Evolutionary conservation across 2,329 filamentous ascomycete genomes (phyloP), one percentile per base, ranked within the genome.

Genomic region (Colletotrichum endophyticum): DNA sequence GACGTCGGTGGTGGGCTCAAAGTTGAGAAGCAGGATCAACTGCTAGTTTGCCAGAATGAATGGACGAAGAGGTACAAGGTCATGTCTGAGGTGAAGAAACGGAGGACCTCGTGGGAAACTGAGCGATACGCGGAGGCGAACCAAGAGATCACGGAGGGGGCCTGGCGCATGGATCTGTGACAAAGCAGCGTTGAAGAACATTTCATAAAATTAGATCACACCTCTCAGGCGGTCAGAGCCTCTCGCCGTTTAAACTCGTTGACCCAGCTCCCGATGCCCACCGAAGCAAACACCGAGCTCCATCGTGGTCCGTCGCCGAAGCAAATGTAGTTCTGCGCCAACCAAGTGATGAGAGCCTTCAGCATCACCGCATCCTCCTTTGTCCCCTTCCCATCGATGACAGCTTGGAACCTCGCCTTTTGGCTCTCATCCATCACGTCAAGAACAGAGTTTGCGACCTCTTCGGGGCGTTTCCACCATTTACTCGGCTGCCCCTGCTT

Each of bases 221-320:
- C 8, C 6, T 13, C 15, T 59, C 28, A 28, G 12, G 9, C 30
- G 4, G 4, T 16, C 13, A 19, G 5, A 13, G 8, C 53, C n/a
- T 69, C 66, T 5, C 32, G 49, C 6, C n/a, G 25, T 4, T 63
- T 70, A 5, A 78, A 15, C 19, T 67, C 49, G 12, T 66, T 66
- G 5, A 77, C 3, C 75, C 75, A 78, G 8, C 70, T 68, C 5
- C 75, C 77, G 13, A 77, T 44, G 6, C 49, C 75, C 12, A 78
- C 22, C 3, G 68, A 74, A 9, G 73, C 36, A 30, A 28, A 72
- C 1, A 78, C 25, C 2, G 62, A 66, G 27, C 57, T 72, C 77
- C 77, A 78, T 13, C 75, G 22, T 2, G 77, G 77, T 6, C 77
- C 77, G 2, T 78, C 68, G 3, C 77, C 77, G 25, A 78, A 68